Evolutionary conservation across 2,329 filamentous ascomycete species (phyloP).

Genomic region (Mollisiaceae sp.): DNA sequence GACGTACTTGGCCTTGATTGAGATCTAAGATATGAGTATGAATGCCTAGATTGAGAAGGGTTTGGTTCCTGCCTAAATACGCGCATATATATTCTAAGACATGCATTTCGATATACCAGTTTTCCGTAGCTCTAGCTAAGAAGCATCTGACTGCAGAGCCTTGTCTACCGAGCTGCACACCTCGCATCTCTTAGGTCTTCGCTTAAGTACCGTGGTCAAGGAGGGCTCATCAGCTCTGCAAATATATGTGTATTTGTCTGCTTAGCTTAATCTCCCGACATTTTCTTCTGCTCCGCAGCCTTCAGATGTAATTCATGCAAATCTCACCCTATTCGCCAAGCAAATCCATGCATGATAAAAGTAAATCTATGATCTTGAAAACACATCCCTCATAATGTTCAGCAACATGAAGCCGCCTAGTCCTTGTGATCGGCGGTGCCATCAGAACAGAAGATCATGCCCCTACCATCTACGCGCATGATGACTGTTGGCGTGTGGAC

Average conservation of each 20-base stretch:
- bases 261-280: no score
- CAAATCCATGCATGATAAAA: no score
- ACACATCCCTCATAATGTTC: no score
- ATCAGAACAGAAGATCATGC: slow-evolving; percentile 3
- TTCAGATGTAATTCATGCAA: no score
- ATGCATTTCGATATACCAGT: background rate
- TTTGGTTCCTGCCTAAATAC: no score
- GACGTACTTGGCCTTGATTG: background rate
- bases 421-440: background rate
- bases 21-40: background rate
- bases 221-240: no score
- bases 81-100: no score
- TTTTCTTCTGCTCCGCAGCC: no score
- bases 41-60: background rate
- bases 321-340: no score
- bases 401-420: background rate
- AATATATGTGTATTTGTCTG: no score
- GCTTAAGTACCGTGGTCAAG: background rate
- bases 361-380: no score
- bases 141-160: background rate
- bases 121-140: background rate
- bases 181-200: background rate
- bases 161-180: background rate
- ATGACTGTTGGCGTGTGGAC: background rate
- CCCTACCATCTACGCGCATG: slow-evolving; percentile 6